Evolutionary conservation across 2,329 filamentous ascomycete genomes (phyloP).

Genomic region (Hymenoscyphus fraxineus): DNA sequence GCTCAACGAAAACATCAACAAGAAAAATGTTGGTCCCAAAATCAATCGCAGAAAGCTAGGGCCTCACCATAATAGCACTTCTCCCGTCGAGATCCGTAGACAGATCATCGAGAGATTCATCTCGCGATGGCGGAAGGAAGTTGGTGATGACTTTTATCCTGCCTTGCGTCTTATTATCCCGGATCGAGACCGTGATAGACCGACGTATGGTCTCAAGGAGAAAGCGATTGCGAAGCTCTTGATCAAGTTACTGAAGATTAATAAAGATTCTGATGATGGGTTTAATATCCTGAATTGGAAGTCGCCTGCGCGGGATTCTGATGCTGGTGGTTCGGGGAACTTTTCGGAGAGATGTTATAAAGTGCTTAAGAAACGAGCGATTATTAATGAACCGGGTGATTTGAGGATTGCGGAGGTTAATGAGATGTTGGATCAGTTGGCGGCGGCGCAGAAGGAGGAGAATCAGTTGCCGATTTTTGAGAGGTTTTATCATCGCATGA

Average conservation of each 20-base stretch:
- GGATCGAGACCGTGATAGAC: conserved; percentile 86
- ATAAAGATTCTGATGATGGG: conserved; percentile 84
- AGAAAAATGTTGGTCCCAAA: conserved; percentile 43
- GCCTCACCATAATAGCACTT: conserved; percentile 52
- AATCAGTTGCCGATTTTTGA: conserved; percentile 78
- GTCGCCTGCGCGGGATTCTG: conserved; percentile 65
- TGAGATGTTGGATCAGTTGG: conserved; percentile 72
- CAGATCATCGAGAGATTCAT: conserved; percentile 86
- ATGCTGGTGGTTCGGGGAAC: conserved; percentile 72
- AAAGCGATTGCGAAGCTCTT: conserved; percentile 83
- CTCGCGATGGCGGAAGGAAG: conserved; percentile 77
- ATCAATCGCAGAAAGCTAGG: conserved; percentile 55
- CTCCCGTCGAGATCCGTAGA: conserved; percentile 72
- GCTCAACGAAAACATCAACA: conserved; percentile 69
- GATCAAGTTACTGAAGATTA: conserved; percentile 90
- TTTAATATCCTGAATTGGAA: conserved; percentile 89
- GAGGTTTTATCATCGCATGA: conserved; percentile 86
- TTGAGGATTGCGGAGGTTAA: conserved; percentile 92
- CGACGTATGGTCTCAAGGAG: conserved; percentile 93
- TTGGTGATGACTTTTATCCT: conserved; percentile 90
- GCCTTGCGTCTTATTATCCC: conserved; percentile 88
- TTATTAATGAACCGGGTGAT: conserved; percentile 67
- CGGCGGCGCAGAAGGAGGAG: conserved; percentile 72
- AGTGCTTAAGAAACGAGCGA: conserved; percentile 77
- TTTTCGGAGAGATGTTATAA: conserved; percentile 89